A percentile compares a stretch with the other conserved stretches of the same genome.
phyloP scores from a whole-genome alignment of 352 stramenopile species.

The Globisporangium orthogonon region DNA sequence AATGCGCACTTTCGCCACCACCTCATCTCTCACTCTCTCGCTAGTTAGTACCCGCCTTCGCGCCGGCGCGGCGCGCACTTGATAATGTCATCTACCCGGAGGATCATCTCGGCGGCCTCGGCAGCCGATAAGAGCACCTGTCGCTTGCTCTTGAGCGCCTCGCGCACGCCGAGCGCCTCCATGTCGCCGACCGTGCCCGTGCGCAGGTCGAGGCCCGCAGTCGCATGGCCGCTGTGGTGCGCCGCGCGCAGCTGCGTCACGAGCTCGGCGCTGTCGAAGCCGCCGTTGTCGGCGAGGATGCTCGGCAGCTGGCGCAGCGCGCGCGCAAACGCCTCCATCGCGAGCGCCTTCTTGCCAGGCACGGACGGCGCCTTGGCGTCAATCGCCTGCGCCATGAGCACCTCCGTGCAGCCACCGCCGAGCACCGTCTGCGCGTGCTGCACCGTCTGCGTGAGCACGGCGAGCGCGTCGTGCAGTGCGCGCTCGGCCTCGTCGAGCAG shows the following conservation, averaged over 20 bases:
- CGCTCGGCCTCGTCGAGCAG: conserved; percentile 98
- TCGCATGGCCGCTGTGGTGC: conserved; percentile 89
- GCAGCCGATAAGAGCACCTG: conserved; percentile 96
- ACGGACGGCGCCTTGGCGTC: conserved; percentile 89
- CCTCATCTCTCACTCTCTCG: not conserved
- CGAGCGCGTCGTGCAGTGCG: conserved; percentile 98
- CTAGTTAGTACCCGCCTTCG: conserved; percentile 33
- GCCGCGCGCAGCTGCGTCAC: conserved; percentile 94
- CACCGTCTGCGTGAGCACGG: conserved; percentile 95
- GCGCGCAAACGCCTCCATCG: conserved; percentile 96
- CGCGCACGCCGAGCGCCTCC: conserved; percentile 95
- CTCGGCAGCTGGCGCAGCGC: conserved; percentile 95
- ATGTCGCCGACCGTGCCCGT: conserved; percentile 96
- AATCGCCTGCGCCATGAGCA: conserved; percentile 94
- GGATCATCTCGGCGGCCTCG: conserved; percentile 99
- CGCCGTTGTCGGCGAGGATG: conserved; percentile 99
- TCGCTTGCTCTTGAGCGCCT: conserved; percentile 95
- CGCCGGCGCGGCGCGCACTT: conserved; percentile 88
- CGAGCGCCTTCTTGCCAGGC: conserved; percentile 96
- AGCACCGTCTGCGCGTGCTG: conserved; percentile 96
- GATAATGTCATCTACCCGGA: conserved; percentile 99
- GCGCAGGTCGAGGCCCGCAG: conserved; percentile 96
- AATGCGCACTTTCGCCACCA: not conserved
- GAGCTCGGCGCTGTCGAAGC: conserved; percentile 97
- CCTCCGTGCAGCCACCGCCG: conserved; percentile 96